phyloP scores from a whole-genome alignment of 2,329 filamentous ascomycete genomes.

The Sphaerostilbella broomeana region DNA sequence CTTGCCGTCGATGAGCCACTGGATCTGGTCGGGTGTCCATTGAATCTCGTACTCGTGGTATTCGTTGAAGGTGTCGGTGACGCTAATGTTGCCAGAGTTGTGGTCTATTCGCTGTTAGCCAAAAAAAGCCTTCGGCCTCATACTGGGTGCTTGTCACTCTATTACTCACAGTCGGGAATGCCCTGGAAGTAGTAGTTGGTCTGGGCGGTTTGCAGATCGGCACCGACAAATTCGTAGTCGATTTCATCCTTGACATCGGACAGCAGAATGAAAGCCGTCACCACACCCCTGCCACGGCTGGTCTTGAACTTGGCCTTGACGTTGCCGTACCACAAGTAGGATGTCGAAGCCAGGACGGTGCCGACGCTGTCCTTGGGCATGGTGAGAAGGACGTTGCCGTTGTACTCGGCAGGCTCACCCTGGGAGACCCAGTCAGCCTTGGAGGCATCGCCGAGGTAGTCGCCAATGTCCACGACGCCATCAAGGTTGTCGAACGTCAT shows the following conservation, averaged over 20 bases:
- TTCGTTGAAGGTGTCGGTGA: constrained; percentile 65
- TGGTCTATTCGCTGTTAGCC: constrained; percentile 47
- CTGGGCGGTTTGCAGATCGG: constrained; percentile 69
- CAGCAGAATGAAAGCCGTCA: constrained; percentile 95
- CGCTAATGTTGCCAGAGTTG: constrained; percentile 63
- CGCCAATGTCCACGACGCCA: constrained; percentile 59
- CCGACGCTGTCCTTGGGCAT: constrained; percentile 83
- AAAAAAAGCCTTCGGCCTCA: too few relatives aligned
- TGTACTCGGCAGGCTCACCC: constrained; percentile 63
- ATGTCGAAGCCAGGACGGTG: constrained; percentile 74
- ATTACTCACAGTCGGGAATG: constrained; percentile 71
- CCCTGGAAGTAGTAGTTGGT: constrained; percentile 98
- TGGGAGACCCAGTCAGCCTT: constrained; percentile 84
- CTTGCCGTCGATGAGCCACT: constrained; percentile 81
- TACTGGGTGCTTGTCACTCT: not conserved
- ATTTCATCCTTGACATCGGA: constrained; percentile 97
- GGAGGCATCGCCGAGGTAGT: constrained; percentile 79
- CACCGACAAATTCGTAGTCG: constrained; percentile 90
- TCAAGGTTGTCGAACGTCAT: constrained; percentile 70
- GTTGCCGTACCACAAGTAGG: constrained; percentile 97
- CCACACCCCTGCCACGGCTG: constrained; percentile 75
- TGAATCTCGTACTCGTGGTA: constrained; percentile 89
- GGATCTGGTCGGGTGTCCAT: constrained; percentile 81
- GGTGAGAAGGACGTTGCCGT: constrained; percentile 71
- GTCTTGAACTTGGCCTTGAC: constrained; percentile 81